Evolutionary conservation across 768 basidiomycete species (phyloP).

Genomic region (Pisolithus tinctorius): DNA sequence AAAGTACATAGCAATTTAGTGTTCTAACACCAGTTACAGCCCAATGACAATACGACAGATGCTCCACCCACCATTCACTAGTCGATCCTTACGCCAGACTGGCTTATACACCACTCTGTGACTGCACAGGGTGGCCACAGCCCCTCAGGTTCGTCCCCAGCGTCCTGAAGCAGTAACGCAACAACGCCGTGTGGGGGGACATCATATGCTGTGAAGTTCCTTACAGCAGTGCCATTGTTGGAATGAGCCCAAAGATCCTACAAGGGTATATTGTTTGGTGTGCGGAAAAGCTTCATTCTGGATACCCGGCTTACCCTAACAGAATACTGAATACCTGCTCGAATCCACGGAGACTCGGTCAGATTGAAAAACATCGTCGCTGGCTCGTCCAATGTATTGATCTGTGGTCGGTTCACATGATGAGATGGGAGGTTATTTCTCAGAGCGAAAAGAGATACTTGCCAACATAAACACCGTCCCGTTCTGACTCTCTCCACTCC

Average conservation of each 20-base stretch:
- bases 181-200: constrained; percentile 68
- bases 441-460: constrained; percentile 7
- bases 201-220: constrained; percentile 44
- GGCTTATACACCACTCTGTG: constrained; percentile 48
- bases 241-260: constrained; percentile 73
- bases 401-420: constrained; percentile 25
- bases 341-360: constrained; percentile 66
- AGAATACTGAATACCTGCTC: constrained; percentile 56
- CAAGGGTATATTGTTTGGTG: neutral
- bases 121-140: constrained; percentile 53
- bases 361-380: constrained; percentile 55
- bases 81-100: constrained; percentile 46
- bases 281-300: neutral
- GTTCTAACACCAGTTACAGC: no score
- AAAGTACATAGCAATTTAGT: no score
- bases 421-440: neutral
- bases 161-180: constrained; percentile 58
- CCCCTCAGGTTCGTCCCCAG: constrained; percentile 58
- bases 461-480: constrained; percentile 67
- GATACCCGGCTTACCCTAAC: constrained; percentile 42
- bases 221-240: constrained; percentile 57
- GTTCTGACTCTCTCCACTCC: constrained; percentile 61
- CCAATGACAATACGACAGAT: no score
- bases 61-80: neutral
- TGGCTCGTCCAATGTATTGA: constrained; percentile 52